Conservation (phyloP, 2,329 filamentous ascomycete species). For the Paecilomyces sp. region DNA sequence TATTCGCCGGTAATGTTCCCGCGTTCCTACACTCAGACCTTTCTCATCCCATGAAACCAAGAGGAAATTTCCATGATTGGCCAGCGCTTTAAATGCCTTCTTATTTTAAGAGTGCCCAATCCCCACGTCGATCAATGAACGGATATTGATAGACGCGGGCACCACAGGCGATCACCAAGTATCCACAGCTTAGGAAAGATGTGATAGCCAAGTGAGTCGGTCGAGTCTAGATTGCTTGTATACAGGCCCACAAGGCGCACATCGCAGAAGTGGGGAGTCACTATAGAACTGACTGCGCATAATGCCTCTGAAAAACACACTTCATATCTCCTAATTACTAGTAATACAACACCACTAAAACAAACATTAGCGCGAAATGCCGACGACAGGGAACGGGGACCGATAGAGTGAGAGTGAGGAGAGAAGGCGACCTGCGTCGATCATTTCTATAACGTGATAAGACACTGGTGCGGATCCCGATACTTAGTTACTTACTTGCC, state of each 20-base stretch:
- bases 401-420: neutral
- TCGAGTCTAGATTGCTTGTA: no score
- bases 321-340: neutral
- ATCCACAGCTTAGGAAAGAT: neutral
- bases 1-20: no score
- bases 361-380: neutral
- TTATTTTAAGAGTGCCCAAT: neutral
- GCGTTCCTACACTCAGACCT: no score
- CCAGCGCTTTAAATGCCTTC: neutral
- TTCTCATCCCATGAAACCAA: neutral
- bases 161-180: neutral
- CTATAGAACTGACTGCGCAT: no score
- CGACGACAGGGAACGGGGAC: neutral
- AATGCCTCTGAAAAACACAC: no score
- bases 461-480: neutral
- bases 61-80: neutral
- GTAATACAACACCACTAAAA: neutral
- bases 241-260: no score
- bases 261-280: no score
- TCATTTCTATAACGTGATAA: neutral
- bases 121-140: neutral
- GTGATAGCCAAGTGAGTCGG: no score
- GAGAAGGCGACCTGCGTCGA: neutral
- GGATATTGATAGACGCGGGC: neutral
- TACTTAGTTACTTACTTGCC: neutral